Base-by-base conservation (phyloP, 176 grass and related monocot genomes). In the Tuctoria greenei region DNA sequence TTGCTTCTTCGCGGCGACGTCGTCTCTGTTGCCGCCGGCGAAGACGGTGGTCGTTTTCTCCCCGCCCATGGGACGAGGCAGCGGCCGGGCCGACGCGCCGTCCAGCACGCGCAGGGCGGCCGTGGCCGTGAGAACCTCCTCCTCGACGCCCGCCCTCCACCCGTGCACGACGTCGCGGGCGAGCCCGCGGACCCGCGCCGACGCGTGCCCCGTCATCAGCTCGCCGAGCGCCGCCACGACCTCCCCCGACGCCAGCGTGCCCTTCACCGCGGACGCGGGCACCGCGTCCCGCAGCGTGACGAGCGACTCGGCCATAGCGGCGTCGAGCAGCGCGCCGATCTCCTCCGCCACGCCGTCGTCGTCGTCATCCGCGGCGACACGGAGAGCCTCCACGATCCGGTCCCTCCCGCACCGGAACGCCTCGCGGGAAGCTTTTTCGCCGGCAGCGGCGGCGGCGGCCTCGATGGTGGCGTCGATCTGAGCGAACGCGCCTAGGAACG, bases 381-480 rank as follows among this genome's bases (percentile, higher is more conserved):
- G n/a, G n/a, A n/a, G n/a, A n/a, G n/a, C n/a, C n/a, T n/a, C n/a
- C n/a, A n/a, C n/a, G n/a, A n/a, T n/a, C n/a, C n/a, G n/a, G n/a
- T n/a, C n/a, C n/a, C n/a, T n/a, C n/a, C 8, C 4, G 51, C 35
- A 5, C 12, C n/a, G 11, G 70, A 73, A 41, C 51, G 15, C 13
- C 7, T 39, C 51, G 6, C 71, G 36, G 39, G 71, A 57, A n/a
- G n/a, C n/a, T n/a, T n/a, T n/a, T n/a, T n/a, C n/a, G n/a, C n/a
- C n/a, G n/a, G 13, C 13, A 34, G 6, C 10, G 39, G 11, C 39
- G 51, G 23, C 34, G 34, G 10, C 18, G 5, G 49, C 18, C 34
- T 72, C 49, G 49, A 72, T 72, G 18, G 71, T 21, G 70, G 34
- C 12, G 20, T 73, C 35, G 36, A 72, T 73, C 35, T 56, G 70